A percentile compares a stretch with the other conserved stretches of the same genome.
Evolutionary conservation across 495 filamentous ascomycete genomes (phyloP).

Genomic region (Tuber calosporum): DNA sequence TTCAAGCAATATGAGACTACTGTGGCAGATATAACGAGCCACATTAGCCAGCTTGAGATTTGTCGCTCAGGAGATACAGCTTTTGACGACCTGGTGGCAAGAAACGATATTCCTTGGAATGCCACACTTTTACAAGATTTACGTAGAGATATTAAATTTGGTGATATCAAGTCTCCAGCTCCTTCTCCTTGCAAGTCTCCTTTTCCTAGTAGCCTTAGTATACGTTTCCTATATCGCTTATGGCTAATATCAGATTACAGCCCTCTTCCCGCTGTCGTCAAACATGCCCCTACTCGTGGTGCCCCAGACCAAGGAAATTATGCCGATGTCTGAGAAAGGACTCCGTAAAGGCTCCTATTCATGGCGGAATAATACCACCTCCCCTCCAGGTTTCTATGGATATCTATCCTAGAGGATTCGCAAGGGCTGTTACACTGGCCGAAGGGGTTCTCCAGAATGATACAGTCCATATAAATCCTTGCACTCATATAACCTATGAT

Average conservation of each 20-base stretch:
- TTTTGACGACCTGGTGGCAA: background rate
- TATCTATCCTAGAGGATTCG: background rate
- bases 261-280: accelerated
- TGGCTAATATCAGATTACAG: background rate
- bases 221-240: too few species aligned
- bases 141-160: background rate
- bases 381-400: background rate
- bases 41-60: background rate
- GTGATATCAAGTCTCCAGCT: background rate
- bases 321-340: background rate
- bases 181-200: background rate
- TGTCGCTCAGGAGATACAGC: background rate
- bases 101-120: background rate
- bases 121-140: background rate
- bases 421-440: background rate
- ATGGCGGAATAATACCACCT: background rate
- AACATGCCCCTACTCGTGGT: background rate
- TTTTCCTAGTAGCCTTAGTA: too few species aligned
- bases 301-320: background rate
- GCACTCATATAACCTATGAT: background rate
- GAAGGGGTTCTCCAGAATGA: background rate
- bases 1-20: background rate
- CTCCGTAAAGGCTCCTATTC: background rate
- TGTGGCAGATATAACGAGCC: background rate
- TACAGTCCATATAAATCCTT: background rate